A percentile compares a stretch with the other conserved stretches of the same genome.
phyloP scores from a whole-genome alignment of 129 eudicot species.

The Mikania micrantha region DNA sequence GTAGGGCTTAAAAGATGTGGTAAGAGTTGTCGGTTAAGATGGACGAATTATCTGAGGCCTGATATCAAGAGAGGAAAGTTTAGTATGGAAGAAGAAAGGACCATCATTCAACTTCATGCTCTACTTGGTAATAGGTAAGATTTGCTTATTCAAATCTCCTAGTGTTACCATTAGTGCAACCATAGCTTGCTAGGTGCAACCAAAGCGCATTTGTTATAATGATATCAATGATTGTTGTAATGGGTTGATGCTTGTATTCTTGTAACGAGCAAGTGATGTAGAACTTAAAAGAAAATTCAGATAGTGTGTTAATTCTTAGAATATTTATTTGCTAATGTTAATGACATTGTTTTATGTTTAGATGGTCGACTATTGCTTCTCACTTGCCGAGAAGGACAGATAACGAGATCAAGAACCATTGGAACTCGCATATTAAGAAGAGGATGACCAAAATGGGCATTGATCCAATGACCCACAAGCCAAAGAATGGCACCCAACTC shows the following conservation, averaged over 20 bases:
- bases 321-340: background rate
- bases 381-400: constrained; percentile 70
- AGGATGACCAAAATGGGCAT: constrained; percentile 67
- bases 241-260: too few species aligned
- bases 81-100: constrained; percentile 69
- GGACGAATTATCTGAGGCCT: constrained; percentile 68
- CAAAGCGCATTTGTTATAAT: too few species aligned
- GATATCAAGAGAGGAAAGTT: constrained; percentile 80
- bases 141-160: background rate
- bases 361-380: constrained; percentile 76
- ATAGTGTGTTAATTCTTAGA: too few species aligned
- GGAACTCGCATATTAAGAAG: constrained; percentile 83
- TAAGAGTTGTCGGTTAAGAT: constrained; percentile 64
- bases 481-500: constrained; percentile 41
- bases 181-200: background rate
- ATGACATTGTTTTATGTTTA: constrained; percentile 8
- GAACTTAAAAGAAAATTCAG: too few species aligned
- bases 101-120: constrained; percentile 79
- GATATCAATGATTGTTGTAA: too few species aligned
- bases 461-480: constrained; percentile 75
- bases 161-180: background rate
- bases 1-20: constrained; percentile 69
- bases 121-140: constrained; percentile 72
- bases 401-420: constrained; percentile 70
- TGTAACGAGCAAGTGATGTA: too few species aligned